These are phyloP conservation scores for Ophiosphaerella korrae DNA, from an alignment of 2,329 filamentous ascomycete genomes.

Conservation along the genomic window DNA sequence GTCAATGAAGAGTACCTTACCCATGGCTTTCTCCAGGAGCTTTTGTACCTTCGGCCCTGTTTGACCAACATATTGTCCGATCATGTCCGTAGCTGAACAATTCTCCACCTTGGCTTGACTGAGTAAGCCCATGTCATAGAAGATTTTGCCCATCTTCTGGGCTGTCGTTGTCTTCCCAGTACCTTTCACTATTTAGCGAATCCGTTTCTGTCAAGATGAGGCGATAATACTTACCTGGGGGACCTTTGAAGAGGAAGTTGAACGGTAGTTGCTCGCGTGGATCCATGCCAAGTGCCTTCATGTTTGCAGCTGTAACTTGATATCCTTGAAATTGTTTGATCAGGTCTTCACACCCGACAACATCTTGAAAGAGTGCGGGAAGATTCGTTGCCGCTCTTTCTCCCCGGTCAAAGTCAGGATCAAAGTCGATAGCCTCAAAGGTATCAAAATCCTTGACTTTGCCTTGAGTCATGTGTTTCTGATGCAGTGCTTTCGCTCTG, in stretches of 20 bases:
- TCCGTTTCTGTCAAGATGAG: background rate
- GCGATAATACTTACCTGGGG: conserved; percentile 57
- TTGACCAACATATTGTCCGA: conserved; percentile 72
- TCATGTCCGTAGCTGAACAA: conserved; percentile 69
- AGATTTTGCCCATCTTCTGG: conserved; percentile 75
- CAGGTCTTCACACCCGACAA: conserved; percentile 63
- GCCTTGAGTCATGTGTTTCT: conserved; percentile 48
- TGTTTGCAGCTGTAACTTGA: conserved; percentile 57
- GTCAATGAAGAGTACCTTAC: conserved; percentile 72
- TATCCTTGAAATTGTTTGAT: conserved; percentile 61
- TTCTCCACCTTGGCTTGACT: conserved; percentile 65
- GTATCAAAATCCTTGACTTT: conserved; percentile 30
- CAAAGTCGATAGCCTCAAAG: conserved; percentile 60
- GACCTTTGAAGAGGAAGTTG: conserved; percentile 71
- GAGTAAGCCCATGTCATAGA: conserved; percentile 75
- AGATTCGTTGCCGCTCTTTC: conserved; percentile 56
- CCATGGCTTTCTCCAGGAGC: conserved; percentile 65
- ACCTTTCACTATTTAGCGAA: conserved; percentile 42
- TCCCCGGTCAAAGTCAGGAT: conserved; percentile 63
- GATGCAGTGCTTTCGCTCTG: conserved; percentile 59
- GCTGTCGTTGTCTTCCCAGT: conserved; percentile 78
- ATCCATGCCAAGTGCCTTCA: conserved; percentile 60
- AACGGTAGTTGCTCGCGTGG: conserved; percentile 66
- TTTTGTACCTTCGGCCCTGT: conserved; percentile 70
- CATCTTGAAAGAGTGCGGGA: conserved; percentile 60